phyloP scores from a whole-genome alignment of 352 stramenopile genomes.

The Pythium myriotylum region DNA sequence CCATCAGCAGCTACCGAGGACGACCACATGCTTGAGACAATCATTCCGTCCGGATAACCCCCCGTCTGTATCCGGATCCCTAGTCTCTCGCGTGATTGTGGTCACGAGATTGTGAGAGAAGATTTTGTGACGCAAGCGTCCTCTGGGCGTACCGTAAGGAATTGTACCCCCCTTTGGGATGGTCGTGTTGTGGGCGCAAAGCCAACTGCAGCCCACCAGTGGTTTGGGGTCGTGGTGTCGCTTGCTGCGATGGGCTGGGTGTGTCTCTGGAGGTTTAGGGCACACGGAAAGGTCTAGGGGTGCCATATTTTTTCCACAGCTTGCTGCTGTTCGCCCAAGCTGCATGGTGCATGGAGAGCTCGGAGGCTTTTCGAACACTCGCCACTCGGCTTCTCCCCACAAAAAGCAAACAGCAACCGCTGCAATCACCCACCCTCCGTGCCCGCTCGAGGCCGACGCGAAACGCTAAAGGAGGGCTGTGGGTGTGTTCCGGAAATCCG shows the following conservation, averaged over 20 bases:
- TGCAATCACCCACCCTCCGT: neutral
- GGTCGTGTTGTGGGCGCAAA: constrained; percentile 21
- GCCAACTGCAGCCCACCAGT: constrained; percentile 9
- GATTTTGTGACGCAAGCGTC: constrained; percentile 7
- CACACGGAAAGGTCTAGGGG: constrained; percentile 18
- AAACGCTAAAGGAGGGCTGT: constrained; percentile 26
- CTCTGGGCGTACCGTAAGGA: constrained; percentile 13
- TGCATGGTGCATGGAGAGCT: neutral
- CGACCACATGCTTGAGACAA: constrained; percentile 9
- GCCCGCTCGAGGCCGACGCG: constrained; percentile 6
- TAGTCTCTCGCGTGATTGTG: constrained; percentile 8
- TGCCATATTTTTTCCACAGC: constrained; percentile 22
- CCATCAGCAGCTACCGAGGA: constrained; percentile 7
- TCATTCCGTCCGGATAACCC: constrained; percentile 5
- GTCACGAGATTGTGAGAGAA: constrained; percentile 13
- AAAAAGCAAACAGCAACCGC: constrained; percentile 7
- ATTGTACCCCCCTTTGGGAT: constrained; percentile 18
- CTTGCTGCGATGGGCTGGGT: constrained; percentile 25
- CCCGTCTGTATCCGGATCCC: constrained; percentile 11
- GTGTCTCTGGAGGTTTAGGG: constrained; percentile 32
- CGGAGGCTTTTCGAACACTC: neutral
- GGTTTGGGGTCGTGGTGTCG: constrained; percentile 25
- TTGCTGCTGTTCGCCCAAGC: neutral
- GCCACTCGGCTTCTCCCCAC: constrained; percentile 8
- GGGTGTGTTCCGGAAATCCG: constrained; percentile 9